A percentile compares a stretch with the other conserved stretches of the same genome.
Conservation (phyloP, 2,329 filamentous ascomycete genomes). For the Dothistroma septosporum region DNA sequence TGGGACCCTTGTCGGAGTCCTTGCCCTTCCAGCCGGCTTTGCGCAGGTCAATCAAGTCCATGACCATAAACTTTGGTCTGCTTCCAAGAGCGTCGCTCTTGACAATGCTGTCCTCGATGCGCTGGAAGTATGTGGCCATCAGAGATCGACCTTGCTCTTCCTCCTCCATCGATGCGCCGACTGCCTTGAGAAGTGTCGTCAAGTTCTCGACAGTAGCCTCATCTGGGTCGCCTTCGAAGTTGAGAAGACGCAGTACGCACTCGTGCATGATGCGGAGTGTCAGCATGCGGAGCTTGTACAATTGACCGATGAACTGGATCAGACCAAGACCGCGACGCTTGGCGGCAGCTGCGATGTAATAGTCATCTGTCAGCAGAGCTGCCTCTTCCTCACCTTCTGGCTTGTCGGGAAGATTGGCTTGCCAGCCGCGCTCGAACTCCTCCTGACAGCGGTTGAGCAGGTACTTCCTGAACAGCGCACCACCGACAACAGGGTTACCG, state of each 20-base stretch:
- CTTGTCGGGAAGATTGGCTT: slow-evolving; percentile 74
- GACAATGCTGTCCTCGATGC: slow-evolving; percentile 78
- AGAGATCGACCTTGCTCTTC: slow-evolving; percentile 74
- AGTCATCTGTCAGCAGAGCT: slow-evolving; percentile 87
- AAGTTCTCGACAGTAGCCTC: slow-evolving; percentile 96
- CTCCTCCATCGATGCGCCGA: slow-evolving; percentile 79
- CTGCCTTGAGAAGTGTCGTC: slow-evolving; percentile 85
- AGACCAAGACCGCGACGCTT: slow-evolving; percentile 97
- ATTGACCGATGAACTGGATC: slow-evolving; percentile 97
- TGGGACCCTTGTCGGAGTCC: slow-evolving; percentile 94
- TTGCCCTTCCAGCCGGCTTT: slow-evolving; percentile 76
- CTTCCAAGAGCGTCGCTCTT: slow-evolving; percentile 72
- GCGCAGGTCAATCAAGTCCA: slow-evolving; percentile 88
- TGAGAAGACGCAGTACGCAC: slow-evolving; percentile 93
- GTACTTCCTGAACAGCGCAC: slow-evolving; percentile 96
- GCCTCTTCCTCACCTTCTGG: slow-evolving; percentile 72
- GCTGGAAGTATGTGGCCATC: slow-evolving; percentile 91
- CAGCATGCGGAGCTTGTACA: slow-evolving; percentile 98
- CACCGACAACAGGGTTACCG: slow-evolving; percentile 82
- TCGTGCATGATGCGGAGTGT: slow-evolving; percentile 99
- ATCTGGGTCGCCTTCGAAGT: slow-evolving; percentile 88
- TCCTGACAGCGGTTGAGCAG: slow-evolving; percentile 97
- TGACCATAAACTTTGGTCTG: slow-evolving; percentile 90
- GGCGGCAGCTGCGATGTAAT: slow-evolving; percentile 87
- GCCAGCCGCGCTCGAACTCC: slow-evolving; percentile 98